Conservation (phyloP, 1,284 basidiomycete species). For the Polyporus tsugae region DNA sequence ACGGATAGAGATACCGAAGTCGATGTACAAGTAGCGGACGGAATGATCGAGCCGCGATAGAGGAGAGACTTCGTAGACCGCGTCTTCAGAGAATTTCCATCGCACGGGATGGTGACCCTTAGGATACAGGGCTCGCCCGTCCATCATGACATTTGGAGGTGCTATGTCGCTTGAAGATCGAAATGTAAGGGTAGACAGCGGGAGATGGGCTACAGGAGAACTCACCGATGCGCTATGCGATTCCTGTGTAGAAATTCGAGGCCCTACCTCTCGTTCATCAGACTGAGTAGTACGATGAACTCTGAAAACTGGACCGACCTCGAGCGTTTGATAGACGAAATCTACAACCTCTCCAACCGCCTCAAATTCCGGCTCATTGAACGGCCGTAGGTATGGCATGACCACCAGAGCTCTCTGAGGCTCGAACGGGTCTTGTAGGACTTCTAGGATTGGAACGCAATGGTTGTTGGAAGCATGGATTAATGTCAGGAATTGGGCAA, state of each 20-base stretch:
- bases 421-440: constrained; percentile 28
- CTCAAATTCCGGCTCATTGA: constrained; percentile 33
- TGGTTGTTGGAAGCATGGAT: constrained; percentile 22
- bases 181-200: background rate
- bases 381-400: constrained; percentile 37
- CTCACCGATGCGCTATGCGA: constrained; percentile 37
- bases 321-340: constrained; percentile 37
- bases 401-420: constrained; percentile 29
- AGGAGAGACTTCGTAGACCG: background rate
- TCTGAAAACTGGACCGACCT: constrained; percentile 27
- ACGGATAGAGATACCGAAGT: constrained; percentile 37
- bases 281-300: too few species aligned
- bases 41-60: constrained; percentile 22
- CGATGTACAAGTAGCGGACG: constrained; percentile 41
- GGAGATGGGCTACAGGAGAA: constrained; percentile 4
- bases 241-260: constrained; percentile 36
- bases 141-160: constrained; percentile 43
- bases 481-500: constrained; percentile 17
- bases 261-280: constrained; percentile 26
- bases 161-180: constrained; percentile 36
- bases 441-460: constrained; percentile 33
- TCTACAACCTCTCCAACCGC: constrained; percentile 38
- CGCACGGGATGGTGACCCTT: constrained; percentile 37
- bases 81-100: constrained; percentile 18
- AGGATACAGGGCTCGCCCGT: constrained; percentile 37